These are phyloP conservation scores for Lecanoromycetidae sp. DNA, from an alignment of 2,329 filamentous ascomycete species.

Conservation along the genomic window DNA sequence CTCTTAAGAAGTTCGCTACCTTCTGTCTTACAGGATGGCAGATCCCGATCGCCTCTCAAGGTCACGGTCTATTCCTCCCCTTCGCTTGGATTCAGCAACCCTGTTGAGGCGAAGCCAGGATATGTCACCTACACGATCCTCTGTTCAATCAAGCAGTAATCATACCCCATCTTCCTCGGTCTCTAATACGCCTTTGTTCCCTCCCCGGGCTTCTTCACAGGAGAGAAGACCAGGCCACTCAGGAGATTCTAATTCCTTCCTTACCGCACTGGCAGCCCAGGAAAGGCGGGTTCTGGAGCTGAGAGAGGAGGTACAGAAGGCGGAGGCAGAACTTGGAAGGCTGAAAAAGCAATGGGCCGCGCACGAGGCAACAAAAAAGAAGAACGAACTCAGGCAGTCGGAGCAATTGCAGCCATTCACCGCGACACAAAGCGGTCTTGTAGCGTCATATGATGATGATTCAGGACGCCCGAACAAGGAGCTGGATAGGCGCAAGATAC, in stretches of 20 bases:
- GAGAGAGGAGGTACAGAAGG: conserved; percentile 73
- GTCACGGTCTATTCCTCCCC: neutral
- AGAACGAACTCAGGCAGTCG: conserved; percentile 49
- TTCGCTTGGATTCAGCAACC: conserved; percentile 1
- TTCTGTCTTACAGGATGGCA: neutral
- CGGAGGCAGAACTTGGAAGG: conserved; percentile 61
- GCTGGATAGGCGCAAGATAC: conserved; percentile 58
- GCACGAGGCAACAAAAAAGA: conserved; percentile 66
- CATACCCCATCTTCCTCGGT: conserved; percentile 14
- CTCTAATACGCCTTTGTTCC: conserved; percentile 5
- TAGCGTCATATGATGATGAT: conserved; percentile 15
- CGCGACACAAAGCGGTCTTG: neutral
- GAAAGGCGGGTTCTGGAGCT: conserved; percentile 84
- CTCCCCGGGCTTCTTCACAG: conserved; percentile 1
- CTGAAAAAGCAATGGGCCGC: conserved; percentile 76
- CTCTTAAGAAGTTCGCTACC: no score
- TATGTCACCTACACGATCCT: conserved; percentile 9
- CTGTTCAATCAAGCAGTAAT: neutral
- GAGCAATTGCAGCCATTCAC: conserved; percentile 48
- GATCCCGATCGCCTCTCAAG: neutral
- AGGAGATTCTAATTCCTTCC: conserved; percentile 53
- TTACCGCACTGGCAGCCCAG: conserved; percentile 83
- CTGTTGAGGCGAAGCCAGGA: neutral
- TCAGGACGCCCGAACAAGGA: conserved; percentile 38
- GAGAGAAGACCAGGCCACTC: conserved; percentile 5